These are phyloP conservation scores for Morella rubra DNA, from an alignment of 306 rosid genomes.

Conservation along the genomic window DNA sequence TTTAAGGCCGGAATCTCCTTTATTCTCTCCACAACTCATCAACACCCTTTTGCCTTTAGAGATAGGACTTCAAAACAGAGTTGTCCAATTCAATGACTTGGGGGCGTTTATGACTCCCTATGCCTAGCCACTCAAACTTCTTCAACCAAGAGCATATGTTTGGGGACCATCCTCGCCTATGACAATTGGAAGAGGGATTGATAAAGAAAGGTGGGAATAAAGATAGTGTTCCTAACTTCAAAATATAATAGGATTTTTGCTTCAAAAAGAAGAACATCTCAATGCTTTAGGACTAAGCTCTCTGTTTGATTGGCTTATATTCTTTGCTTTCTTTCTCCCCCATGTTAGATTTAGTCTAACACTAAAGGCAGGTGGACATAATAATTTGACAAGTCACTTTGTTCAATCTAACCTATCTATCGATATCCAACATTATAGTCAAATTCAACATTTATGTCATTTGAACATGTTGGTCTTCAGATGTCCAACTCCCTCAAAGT, in stretches of 20 bases:
- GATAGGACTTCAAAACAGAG: slow-evolving; percentile 17
- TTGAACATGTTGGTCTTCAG: no score
- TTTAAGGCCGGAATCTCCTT: slow-evolving; percentile 18
- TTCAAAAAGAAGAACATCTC: slow-evolving; percentile 34
- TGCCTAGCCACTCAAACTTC: slow-evolving; percentile 17
- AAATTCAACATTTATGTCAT: neutral
- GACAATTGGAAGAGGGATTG: neutral
- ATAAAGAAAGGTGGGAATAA: slow-evolving; percentile 2
- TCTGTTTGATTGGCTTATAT: neutral
- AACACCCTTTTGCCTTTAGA: slow-evolving; percentile 1
- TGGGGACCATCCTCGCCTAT: slow-evolving; percentile 29
- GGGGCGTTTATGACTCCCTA: neutral
- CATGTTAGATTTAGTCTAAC: slow-evolving; percentile 16
- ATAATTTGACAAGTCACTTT: slow-evolving; percentile 21
- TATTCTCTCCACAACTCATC: slow-evolving; percentile 29
- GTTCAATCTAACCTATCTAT: neutral
- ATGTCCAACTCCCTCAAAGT: neutral
- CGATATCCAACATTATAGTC: no score
- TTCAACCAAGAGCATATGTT: neutral
- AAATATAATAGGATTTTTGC: slow-evolving; percentile 20
- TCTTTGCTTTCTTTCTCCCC: neutral
- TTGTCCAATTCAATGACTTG: slow-evolving; percentile 27
- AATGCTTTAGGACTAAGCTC: slow-evolving; percentile 19
- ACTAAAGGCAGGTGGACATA: slow-evolving; percentile 11
- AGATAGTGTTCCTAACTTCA: slow-evolving; percentile 1